Evolutionary conservation across 495 filamentous ascomycete genomes (phyloP).

Genomic region (Penicillium antarcticum): DNA sequence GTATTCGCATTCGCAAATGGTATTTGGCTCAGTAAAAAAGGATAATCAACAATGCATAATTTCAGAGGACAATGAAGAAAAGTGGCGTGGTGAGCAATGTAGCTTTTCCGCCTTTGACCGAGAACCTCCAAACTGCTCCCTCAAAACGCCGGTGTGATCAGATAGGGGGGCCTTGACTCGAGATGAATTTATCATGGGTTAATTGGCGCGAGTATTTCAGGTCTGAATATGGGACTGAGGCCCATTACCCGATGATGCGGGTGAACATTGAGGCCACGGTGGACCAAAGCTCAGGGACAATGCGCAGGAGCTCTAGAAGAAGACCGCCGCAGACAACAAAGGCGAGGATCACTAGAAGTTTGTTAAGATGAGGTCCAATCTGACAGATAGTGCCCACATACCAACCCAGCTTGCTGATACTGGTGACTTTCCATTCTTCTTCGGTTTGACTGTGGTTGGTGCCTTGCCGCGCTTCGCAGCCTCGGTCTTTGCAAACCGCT

Average conservation of each 20-base stretch:
- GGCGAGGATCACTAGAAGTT: conserved; percentile 15
- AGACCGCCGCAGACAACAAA: conserved; percentile 24
- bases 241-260: conserved; percentile 17
- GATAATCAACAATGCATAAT: no score
- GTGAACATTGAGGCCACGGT: conserved; percentile 26
- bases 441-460: conserved; percentile 63
- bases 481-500: conserved; percentile 75
- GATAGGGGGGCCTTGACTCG: not conserved
- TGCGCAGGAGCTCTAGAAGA: conserved; percentile 47
- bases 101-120: no score
- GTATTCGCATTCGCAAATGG: not conserved
- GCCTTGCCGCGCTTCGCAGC: conserved; percentile 81
- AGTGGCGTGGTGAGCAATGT: no score
- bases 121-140: no score
- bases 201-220: not conserved
- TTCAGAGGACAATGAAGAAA: no score
- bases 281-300: conserved; percentile 59
- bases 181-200: not conserved
- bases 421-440: conserved; percentile 66
- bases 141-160: no score
- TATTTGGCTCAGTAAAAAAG: not conserved
- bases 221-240: not conserved
- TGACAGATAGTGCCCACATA: conserved; percentile 46
- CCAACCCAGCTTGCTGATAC: conserved; percentile 80
- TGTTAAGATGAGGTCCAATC: not conserved